Evolutionary conservation across 306 rosid species (phyloP), one percentile per base, ranked within the genome.

Genomic region (Quercus cerris): DNA sequence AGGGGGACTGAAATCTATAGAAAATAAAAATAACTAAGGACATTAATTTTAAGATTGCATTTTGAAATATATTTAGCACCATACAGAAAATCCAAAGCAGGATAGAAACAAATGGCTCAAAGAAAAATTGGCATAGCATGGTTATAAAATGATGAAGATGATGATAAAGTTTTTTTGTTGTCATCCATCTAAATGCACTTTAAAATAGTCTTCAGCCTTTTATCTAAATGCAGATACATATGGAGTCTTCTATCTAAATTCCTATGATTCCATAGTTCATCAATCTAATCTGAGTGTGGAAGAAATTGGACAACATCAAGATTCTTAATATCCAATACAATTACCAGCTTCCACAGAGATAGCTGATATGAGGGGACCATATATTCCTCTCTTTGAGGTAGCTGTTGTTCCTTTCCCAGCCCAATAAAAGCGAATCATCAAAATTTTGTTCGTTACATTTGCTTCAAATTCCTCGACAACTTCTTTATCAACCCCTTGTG

Each of bases 351-450:
- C 82, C 78, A 89, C 44, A 7, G 97, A 88, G 78, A 91, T 78
- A 77, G 89, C 92, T 69, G 97, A 88, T 78, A 91, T 77, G 56
- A 91, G 90, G 62, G 93, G 88, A 76, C 93, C 97, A 78, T 91
- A 89, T 46, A 23, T 81, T 77, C 88, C 91, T 66, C 41, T 3
- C 58, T 1, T 27, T 30, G 97, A 90, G 75, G 73, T 25, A 70
- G 77, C 76, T 70, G 85, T 83, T 70, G 92, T 91, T 54, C 94
- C 97, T 75, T 88, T 91, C 77, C 97, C 94, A 68, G 94, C 91
- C 92, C 92, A 89, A 57, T 86, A 80, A 52, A 91, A 88, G 22
- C 82, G 91, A 44, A 88, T 84, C 81, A 81, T 85, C 76, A 88
- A 44, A 77, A 72, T 75, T 77, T 70, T 79, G 30, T 71, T 70